Base-by-base conservation (phyloP, 306 rosid species). In the Gynostemma pentaphyllum region DNA sequence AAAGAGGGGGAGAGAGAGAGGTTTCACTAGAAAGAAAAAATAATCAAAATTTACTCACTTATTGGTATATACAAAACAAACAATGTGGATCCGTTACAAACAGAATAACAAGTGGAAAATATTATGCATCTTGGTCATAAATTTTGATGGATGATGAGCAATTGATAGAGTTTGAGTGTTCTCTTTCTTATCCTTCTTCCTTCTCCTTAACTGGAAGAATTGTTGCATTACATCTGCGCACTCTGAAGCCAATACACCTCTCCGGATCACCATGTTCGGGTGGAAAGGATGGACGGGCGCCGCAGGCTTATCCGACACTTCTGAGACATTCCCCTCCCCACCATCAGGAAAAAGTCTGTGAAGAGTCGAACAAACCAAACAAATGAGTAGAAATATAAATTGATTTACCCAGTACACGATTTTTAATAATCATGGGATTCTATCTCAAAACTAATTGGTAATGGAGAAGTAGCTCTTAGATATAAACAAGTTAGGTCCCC, bases 251-350 rank as follows among this genome's bases (percentile, higher is more conserved):
- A 94, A 57, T 34, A 94, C 73, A 1, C 90, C 87, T 45, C 97
- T 71, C 36, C 99, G 76, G 59, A 94, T 70, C n/a, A 64, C 82
- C 66, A 94, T 78, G 1, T 88, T 88, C 9, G 99, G 97, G 79
- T 94, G 99, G 68, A 94, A 94, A 21, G 99, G 99, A 44, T 94
- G 99, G 63, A 81, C 82, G 3, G 97, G 97, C 15, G 94, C 84
- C 49, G 89, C 74, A 27, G 88, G 80, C 53, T 79, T 76, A 48
- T 78, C 82, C 0, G 81, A 67, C 59, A n/a, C 54, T 68, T 79
- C 89, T 3, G 80, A 76, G 18, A 28, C 74, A 60, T 66, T 79
- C 66, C 52, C 83, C 55, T 67, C 88, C n/a, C 80, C 78, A 40
- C 79, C 88, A 64, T 81, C 87, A 0, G 94, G 83, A 63, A 92